Conservation (phyloP, 352 stramenopile species). For the Globisporangium perplexum region DNA sequence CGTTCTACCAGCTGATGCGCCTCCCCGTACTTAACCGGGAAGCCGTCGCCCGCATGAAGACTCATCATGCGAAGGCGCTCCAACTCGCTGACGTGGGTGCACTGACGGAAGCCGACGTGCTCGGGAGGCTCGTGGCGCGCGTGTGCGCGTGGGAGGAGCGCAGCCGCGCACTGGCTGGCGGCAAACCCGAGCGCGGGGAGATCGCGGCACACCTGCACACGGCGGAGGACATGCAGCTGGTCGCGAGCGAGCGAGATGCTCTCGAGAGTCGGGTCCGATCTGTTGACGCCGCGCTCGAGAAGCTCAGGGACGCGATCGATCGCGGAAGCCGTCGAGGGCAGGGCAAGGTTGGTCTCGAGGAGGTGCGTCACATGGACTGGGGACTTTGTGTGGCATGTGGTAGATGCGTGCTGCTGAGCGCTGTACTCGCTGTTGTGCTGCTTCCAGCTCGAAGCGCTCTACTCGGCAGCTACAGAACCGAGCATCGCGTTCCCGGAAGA, state of each 20-base stretch:
- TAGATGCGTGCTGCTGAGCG: too few relatives aligned
- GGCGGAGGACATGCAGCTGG: slow-evolving; percentile 56
- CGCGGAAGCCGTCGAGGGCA: slow-evolving; percentile 59
- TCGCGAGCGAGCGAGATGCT: slow-evolving; percentile 26
- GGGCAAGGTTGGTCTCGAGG: slow-evolving; percentile 46
- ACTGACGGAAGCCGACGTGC: slow-evolving; percentile 48
- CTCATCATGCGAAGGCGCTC: slow-evolving; percentile 28
- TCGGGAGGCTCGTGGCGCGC: slow-evolving; percentile 44
- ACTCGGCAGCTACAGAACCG: slow-evolving; percentile 30
- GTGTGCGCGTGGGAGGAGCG: slow-evolving; percentile 47
- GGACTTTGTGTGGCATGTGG: not conserved
- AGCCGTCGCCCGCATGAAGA: slow-evolving; percentile 40
- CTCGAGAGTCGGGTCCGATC: slow-evolving; percentile 32
- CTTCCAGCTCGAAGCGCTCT: slow-evolving; percentile 38
- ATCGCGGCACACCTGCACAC: slow-evolving; percentile 47
- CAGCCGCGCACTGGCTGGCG: slow-evolving; percentile 17
- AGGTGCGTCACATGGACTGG: slow-evolving; percentile 17
- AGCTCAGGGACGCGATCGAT: slow-evolving; percentile 64
- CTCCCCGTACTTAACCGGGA: slow-evolving; percentile 22
- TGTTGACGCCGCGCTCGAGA: slow-evolving; percentile 56
- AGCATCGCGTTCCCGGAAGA: slow-evolving; percentile 63
- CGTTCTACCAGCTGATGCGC: slow-evolving; percentile 64
- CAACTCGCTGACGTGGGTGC: slow-evolving; percentile 19
- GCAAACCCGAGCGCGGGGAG: slow-evolving; percentile 39
- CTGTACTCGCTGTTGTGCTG: not conserved